phyloP scores from a whole-genome alignment of 164 flowering plant genomes.

The Dillenia suffruticosa region DNA sequence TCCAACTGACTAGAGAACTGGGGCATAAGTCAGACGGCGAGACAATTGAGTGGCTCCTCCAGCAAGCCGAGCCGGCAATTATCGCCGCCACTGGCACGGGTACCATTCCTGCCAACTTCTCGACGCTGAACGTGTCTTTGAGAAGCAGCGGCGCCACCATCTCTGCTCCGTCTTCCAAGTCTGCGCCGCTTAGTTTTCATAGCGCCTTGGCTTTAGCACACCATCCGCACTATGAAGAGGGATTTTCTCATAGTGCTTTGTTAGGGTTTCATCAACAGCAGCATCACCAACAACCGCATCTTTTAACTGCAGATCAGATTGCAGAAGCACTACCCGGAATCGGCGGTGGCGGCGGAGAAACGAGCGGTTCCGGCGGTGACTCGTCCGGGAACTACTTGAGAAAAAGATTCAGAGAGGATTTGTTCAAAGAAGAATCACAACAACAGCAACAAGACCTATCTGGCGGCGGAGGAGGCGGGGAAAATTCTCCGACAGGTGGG shows the following conservation, averaged over 20 bases:
- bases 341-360: constrained; percentile 15
- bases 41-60: constrained; percentile 78
- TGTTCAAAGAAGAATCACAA: constrained; percentile 60
- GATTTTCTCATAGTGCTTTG: constrained; percentile 31
- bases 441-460: background rate
- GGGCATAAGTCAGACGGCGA: constrained; percentile 85
- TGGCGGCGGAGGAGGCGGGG: constrained; percentile 8
- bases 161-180: constrained; percentile 63
- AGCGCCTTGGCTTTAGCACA: constrained; percentile 35
- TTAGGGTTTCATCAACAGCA: constrained; percentile 52
- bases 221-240: constrained; percentile 26
- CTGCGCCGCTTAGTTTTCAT: constrained; percentile 55
- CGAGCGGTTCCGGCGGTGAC: constrained; percentile 19
- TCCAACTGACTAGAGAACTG: constrained; percentile 67
- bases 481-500: constrained; percentile 22
- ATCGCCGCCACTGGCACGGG: constrained; percentile 88
- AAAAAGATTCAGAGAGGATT: constrained; percentile 66
- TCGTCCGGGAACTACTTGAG: constrained; percentile 39
- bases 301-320: constrained; percentile 40
- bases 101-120: constrained; percentile 80
- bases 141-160: constrained; percentile 55
- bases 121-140: constrained; percentile 62
- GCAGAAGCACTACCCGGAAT: constrained; percentile 28
- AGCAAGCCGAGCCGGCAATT: constrained; percentile 84
- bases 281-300: constrained; percentile 31